Base-by-base conservation (phyloP, 108 stramenopile genomes). In the Aurantiochytrium sp. region DNA sequence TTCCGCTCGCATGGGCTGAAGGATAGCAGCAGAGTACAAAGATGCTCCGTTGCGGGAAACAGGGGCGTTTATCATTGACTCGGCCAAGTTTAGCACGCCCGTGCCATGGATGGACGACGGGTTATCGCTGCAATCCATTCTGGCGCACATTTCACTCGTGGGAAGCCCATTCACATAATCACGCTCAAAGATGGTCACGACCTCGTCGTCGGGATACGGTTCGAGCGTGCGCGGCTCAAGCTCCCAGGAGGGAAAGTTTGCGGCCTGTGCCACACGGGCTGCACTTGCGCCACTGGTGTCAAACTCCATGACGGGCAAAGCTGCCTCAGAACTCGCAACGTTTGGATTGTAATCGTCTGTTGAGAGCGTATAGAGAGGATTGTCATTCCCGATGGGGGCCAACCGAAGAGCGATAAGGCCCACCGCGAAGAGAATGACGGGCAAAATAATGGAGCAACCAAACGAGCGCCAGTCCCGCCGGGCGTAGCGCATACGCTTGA, bases 401-500 rank as follows among this genome's bases (percentile, higher is more conserved):
- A 90, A 47, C n/a, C 72, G 21, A 28, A 88, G 53, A 8, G 88
- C 10, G 2, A 87, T 29, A 8, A 92, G 76, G 5, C 92, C 92
- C 10, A 76, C 5, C 0, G 72, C 58, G 12, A 73, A 87, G 44
- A 92, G 10, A 49, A 92, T 12, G 5, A 90, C 58, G 4, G 92
- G 92, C 47, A 92, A 23, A 18, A 92, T 28, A 21, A 90, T 25
- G 6, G 51, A 51, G 57, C 90, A 91, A 58, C 58, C 6, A 21
- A 89, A 90, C 2, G 72, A 44, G 18, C 51, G 5, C 5, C 2
- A 1, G 89, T 92, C 90, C 23, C 92, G 87, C 58, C 58, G 59
- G 29, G 59, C 57, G 25, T 89, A 89, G 57, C 44, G 29, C 5
- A 58, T 8, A 0, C 92, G 92, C 64, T 92, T 92, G 23, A n/a